These are phyloP conservation scores for Candida glucosophila DNA, from an alignment of 1,139 yeast genomes.

Conservation along the genomic window DNA sequence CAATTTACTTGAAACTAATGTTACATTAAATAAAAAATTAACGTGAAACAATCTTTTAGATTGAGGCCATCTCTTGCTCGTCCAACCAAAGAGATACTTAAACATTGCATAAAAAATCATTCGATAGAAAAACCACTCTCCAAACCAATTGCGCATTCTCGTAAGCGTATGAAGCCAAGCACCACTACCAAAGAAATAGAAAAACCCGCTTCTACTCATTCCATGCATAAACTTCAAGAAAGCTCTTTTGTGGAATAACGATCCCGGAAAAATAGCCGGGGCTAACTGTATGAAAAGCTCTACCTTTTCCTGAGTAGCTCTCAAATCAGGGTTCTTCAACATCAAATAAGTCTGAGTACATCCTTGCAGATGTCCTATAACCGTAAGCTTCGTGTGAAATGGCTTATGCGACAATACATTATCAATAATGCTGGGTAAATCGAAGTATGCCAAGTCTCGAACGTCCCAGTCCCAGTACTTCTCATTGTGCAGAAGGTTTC, in stretches of 20 bases:
- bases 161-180: constrained; percentile 56
- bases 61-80: constrained; percentile 59
- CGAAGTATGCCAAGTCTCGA: constrained; percentile 67
- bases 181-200: constrained; percentile 49
- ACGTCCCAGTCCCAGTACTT: constrained; percentile 82
- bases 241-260: constrained; percentile 46
- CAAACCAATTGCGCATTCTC: constrained; percentile 34
- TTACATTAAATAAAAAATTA: constrained; percentile 82
- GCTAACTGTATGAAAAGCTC: constrained; percentile 70
- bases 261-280: constrained; percentile 88
- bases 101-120: constrained; percentile 68
- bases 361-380: constrained; percentile 89
- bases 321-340: constrained; percentile 29
- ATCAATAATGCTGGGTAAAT: constrained; percentile 64
- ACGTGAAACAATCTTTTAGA: constrained; percentile 55
- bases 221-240: constrained; percentile 51
- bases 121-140: constrained; percentile 46
- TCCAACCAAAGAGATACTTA: constrained; percentile 81
- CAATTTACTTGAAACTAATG: constrained; percentile 65
- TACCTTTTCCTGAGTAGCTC: constrained; percentile 35
- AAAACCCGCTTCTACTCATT: constrained; percentile 27
- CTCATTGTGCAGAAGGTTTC: constrained; percentile 39
- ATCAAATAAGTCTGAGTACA: constrained; percentile 74
- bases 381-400: constrained; percentile 40
- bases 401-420: constrained; percentile 42